These are phyloP conservation scores for Davidsoniella neocaledoniae DNA, from an alignment of 2,329 filamentous ascomycete species.

Conservation along the genomic window DNA sequence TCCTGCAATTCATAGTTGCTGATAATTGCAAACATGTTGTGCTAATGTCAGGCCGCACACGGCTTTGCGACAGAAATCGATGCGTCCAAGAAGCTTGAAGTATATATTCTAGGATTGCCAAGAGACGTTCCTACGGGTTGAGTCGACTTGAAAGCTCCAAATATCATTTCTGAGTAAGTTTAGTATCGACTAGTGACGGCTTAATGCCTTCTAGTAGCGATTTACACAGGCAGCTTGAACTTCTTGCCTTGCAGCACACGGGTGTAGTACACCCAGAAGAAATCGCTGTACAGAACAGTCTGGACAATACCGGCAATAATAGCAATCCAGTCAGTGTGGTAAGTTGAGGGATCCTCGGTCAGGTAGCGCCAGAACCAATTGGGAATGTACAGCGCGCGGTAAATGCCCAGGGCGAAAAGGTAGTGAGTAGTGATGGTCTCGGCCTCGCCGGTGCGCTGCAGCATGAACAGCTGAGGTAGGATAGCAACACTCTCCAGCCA, in stretches of 20 bases:
- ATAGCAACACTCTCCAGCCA: slow-evolving; percentile 97
- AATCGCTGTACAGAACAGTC: slow-evolving; percentile 92
- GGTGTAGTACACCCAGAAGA: slow-evolving; percentile 99
- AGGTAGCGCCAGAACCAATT: slow-evolving; percentile 95
- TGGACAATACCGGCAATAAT: slow-evolving; percentile 81
- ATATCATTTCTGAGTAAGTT: too few relatives aligned
- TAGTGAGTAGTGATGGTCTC: slow-evolving; percentile 99
- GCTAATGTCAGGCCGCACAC: too few relatives aligned
- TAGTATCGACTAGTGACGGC: not conserved
- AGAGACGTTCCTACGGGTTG: too few relatives aligned
- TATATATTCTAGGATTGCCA: too few relatives aligned
- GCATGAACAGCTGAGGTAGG: slow-evolving; percentile 92
- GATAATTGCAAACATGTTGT: too few relatives aligned
- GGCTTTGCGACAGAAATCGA: too few relatives aligned
- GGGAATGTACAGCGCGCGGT: slow-evolving; percentile 89
- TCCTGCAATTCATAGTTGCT: too few relatives aligned
- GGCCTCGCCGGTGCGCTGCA: slow-evolving; percentile 91
- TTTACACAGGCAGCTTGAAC: slow-evolving; percentile 68
- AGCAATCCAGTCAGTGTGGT: slow-evolving; percentile 69
- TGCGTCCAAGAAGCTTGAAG: too few relatives aligned
- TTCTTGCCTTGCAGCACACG: slow-evolving; percentile 85
- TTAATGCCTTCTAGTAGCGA: not conserved
- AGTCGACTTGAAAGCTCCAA: too few relatives aligned
- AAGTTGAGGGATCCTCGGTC: slow-evolving; percentile 40
- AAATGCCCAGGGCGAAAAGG: slow-evolving; percentile 79